phyloP scores from a whole-genome alignment of 2,329 filamentous ascomycete genomes.

The Exophiala lecanii-corni region DNA sequence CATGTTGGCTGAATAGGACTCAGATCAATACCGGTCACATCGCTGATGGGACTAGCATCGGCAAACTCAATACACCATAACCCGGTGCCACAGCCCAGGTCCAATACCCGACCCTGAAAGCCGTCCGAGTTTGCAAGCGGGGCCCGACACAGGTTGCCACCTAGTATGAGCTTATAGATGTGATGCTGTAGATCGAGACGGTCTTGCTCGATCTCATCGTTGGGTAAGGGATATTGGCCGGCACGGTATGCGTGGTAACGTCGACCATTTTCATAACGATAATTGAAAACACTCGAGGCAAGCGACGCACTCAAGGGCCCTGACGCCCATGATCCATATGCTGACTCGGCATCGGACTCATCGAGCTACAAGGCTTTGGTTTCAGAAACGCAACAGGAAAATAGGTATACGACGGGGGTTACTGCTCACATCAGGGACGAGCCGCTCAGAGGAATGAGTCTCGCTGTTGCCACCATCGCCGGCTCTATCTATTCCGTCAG shows the following conservation, averaged over 20 bases:
- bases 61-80: constrained; percentile 15
- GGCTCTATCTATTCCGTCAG: neutral
- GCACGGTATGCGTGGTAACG: constrained; percentile 30
- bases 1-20: constrained; percentile 8
- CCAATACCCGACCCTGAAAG: constrained; percentile 11
- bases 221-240: constrained; percentile 30
- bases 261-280: constrained; percentile 6
- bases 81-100: constrained; percentile 18
- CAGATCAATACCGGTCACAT: constrained; percentile 12
- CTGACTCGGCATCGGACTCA: neutral
- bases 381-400: neutral
- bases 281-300: neutral
- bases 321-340: neutral
- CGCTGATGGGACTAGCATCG: neutral
- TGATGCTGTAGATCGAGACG: constrained; percentile 1
- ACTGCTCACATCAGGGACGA: neutral
- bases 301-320: constrained; percentile 1
- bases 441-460: no score
- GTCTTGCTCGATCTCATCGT: constrained; percentile 28
- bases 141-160: constrained; percentile 5
- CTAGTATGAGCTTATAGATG: constrained; percentile 3
- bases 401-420: neutral
- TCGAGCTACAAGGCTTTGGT: neutral
- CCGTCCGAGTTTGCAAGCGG: neutral
- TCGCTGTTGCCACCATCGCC: neutral